Evolutionary conservation across 495 filamentous ascomycete genomes (phyloP), one percentile per base, ranked within the genome.

Genomic region (Penicillium diatomitis): DNA sequence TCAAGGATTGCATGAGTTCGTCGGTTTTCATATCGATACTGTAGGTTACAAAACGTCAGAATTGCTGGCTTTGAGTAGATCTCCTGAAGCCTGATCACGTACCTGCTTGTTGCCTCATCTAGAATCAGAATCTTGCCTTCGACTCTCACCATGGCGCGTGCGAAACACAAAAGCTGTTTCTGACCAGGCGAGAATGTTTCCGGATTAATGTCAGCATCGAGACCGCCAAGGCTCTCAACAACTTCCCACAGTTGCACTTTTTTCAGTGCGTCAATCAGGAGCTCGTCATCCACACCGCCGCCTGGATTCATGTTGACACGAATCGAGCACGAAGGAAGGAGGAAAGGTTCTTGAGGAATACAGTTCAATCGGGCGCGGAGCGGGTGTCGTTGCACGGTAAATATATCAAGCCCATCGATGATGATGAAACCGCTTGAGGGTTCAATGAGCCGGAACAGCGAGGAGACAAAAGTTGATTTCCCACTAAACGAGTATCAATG

Each of bases 321-420:
- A 8, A 57, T 27, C 7, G 39, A 37, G n/a, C n/a, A 40, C 4
- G 47, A 48, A 20, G 44, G 40, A 10, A 54, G 34, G 7, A 62
- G 44, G 40, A 58, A 56, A 29, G 75, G 64, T 12, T 78, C 63
- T 33, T 82, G 76, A 7, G 78, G 71, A 6, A 78, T 52, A 28
- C 53, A 60, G 37, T 61, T 65, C 4, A 71, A 35, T 2, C 54
- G 48, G 0, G 62, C 52, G 12, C 66, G 62, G 30, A 72, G 47
- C 0, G 61, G 53, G 35, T 63, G 44, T 7, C 57, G 57, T 0
- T 61, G 67, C 10, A 69, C 51, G 7, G 60, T 60, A 27, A 63
- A 56, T n/a, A 68, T 41, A 42, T 63, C 53, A 5, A 66, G 20
- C 5, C 60, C 58, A 44, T 75, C 69, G 30, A 77, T 63, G 6